Conservation (phyloP, 306 rosid species). For the Prunus kanzakura region DNA sequence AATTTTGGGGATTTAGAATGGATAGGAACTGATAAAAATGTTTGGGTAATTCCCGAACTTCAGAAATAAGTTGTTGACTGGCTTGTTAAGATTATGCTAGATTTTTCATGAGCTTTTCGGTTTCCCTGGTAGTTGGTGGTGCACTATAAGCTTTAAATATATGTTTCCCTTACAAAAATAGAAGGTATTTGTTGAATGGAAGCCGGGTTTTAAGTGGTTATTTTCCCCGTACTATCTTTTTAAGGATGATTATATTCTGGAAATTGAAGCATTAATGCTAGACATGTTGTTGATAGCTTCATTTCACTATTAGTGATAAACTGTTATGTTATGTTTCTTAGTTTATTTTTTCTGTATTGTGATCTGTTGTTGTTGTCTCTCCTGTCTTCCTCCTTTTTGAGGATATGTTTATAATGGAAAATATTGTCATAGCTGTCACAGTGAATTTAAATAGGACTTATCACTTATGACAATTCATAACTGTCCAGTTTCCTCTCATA, state of each 20-base stretch:
- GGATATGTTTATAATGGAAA: not conserved
- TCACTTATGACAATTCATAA: constrained; percentile 16
- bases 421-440: not conserved
- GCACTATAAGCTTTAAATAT: not conserved
- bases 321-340: not conserved
- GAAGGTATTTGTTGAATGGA: not conserved
- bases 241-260: not conserved
- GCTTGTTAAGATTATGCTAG: not conserved
- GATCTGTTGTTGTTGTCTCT: not conserved
- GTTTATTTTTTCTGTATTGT: not conserved
- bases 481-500: constrained; percentile 88
- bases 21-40: not conserved
- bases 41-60: not conserved
- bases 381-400: not conserved
- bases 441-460: constrained; percentile 24
- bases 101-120: not conserved
- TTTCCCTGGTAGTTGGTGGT: not conserved
- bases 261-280: not conserved
- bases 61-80: not conserved
- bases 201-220: not conserved
- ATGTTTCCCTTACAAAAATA: not conserved
- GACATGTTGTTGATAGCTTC: not conserved
- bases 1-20: not conserved
- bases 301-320: not conserved
- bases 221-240: not conserved